Conservation (phyloP, 106 monocot species). For the Agapanthus africanus region DNA sequence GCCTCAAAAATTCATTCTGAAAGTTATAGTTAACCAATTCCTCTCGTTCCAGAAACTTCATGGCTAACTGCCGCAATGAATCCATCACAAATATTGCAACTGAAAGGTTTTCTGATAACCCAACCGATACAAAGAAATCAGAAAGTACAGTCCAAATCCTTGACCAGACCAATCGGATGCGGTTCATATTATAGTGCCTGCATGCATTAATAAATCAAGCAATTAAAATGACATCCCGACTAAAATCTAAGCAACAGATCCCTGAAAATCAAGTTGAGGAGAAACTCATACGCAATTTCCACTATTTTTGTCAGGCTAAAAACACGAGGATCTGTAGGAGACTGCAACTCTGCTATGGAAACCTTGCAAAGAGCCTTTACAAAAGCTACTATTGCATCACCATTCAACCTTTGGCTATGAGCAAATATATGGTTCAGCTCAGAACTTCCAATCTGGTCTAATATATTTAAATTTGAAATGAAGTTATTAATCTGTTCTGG, state of each 20-base stretch:
- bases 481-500: conserved; percentile 92
- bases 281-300: conserved; percentile 74
- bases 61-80: conserved; percentile 65
- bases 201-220: conserved; percentile 16
- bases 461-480: conserved; percentile 80
- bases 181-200: conserved; percentile 98
- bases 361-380: conserved; percentile 96
- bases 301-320: conserved; percentile 97
- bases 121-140: conserved; percentile 75
- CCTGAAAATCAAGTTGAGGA: not conserved
- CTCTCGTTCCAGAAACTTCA: conserved; percentile 82
- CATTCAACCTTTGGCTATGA: conserved; percentile 93
- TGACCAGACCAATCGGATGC: conserved; percentile 94
- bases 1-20: conserved; percentile 75
- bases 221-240: conserved; percentile 2
- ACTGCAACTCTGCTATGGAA: conserved; percentile 85
- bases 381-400: conserved; percentile 97
- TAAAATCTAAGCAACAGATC: not conserved
- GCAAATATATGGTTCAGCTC: conserved; percentile 95
- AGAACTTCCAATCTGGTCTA: conserved; percentile 90
- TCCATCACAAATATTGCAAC: conserved; percentile 93
- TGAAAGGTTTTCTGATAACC: conserved; percentile 71
- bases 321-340: conserved; percentile 88
- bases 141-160: conserved; percentile 93
- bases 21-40: conserved; percentile 86